Base-by-base conservation (phyloP, 73 alveolate species). In the Paramecium primaurelia region DNA sequence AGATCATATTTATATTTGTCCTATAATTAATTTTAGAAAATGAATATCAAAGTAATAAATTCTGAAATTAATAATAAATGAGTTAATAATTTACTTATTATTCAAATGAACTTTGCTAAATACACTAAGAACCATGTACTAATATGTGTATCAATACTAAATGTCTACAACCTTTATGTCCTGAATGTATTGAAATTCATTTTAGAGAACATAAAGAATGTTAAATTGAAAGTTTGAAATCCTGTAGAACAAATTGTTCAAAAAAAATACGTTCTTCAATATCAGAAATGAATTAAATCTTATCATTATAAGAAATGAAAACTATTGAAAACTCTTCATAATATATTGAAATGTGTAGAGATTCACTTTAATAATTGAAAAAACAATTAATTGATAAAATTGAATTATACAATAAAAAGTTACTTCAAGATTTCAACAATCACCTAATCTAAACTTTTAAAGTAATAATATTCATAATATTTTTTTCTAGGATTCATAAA, bases 151-250 rank as follows among this genome's bases (percentile, higher is more conserved):
- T 80, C 28, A 60, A 80, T n/a, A 71, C 59, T 22, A 71, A 71
- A 20, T 80, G 91, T 11, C 77, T 80, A 6, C 7, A 38, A 42
- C 91, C 91, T 20, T n/a, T 80, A 22, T 80, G 91, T 44, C 91
- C 91, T 12, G 91, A 80, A 12, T 45, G 91, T 80, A 80, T 80
- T 80, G 91, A 80, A 25, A 25, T 44, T 4, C 91, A 80, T 47
- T 64, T 44, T 26, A 40, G 58, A 47, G 91, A 80, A 42, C 75
- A 49, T 16, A 42, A 80, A 47, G 58, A 10, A 80, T 26, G 77
- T 11, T 10, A 80, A 18, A 44, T 45, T 45, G 91, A 80, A 25
- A 80, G 91, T 45, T 32, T 80, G 47, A 80, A 80, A 47, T 47
- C 36, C 16, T 80, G 91, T 25, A 42, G 91, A 45, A 49, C 54